phyloP scores from a whole-genome alignment of 2,329 filamentous ascomycete genomes.

The Aspergillus persii region DNA sequence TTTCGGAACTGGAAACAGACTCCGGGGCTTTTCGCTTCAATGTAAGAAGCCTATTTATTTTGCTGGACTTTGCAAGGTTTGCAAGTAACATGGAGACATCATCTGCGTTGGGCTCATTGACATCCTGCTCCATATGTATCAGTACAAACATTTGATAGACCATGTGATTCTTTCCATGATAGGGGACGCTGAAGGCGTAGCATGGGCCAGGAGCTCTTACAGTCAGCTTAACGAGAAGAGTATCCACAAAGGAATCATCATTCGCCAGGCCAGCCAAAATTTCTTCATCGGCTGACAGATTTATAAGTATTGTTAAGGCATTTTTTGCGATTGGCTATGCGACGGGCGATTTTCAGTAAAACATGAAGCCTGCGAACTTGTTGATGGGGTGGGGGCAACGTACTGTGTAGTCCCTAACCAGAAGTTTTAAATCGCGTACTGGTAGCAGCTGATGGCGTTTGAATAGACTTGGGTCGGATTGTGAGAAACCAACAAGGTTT shows the following conservation, averaged over 20 bases:
- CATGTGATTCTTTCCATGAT: not conserved
- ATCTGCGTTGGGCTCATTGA: conserved; percentile 76
- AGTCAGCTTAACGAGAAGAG: conserved; percentile 69
- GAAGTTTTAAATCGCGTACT: conserved; percentile 80
- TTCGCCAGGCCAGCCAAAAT: conserved; percentile 69
- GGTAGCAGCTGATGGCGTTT: conserved; percentile 76
- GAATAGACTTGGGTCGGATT: conserved; percentile 75
- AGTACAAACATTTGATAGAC: conserved; percentile 1
- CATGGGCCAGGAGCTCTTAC: conserved; percentile 56
- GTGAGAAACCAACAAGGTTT: conserved; percentile 80
- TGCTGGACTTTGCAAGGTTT: conserved; percentile 81
- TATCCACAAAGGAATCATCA: conserved; percentile 78
- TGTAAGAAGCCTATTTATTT: conserved; percentile 65
- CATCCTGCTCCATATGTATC: conserved; percentile 26
- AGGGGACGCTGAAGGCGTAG: not conserved
- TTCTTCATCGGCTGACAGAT: conserved; percentile 81
- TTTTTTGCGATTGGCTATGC: conserved; percentile 82
- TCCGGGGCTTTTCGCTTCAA: conserved; percentile 68
- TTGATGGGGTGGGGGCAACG: conserved; percentile 27
- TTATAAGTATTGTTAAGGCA: conserved; percentile 72
- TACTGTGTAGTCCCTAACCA: conserved; percentile 80
- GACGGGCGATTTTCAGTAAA: not conserved
- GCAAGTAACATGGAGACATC: conserved; percentile 87
- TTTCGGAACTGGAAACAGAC: conserved; percentile 67
- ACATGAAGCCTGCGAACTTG: not conserved